A percentile compares a stretch with the other conserved stretches of the same genome.
Conservation (phyloP, 2,329 filamentous ascomycete species). For the Fusarium sp. region DNA sequence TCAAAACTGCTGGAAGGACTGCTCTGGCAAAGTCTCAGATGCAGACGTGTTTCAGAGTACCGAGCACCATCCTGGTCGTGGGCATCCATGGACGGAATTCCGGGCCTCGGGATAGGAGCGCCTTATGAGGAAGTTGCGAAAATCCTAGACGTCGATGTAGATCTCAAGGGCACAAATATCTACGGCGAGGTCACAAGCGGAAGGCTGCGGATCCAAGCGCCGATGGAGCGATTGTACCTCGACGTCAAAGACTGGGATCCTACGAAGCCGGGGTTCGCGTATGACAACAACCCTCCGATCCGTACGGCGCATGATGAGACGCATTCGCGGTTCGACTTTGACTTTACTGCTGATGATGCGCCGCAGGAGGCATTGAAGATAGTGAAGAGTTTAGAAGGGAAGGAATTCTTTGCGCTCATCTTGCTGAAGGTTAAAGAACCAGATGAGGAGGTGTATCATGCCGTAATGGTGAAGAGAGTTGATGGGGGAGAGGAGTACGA, state of each 20-base stretch:
- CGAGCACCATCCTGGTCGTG: background rate
- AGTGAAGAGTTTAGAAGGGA: background rate
- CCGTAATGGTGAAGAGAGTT: background rate
- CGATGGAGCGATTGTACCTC: background rate
- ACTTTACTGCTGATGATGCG: background rate
- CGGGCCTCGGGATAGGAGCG: rapidly evolving
- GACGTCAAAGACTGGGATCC: background rate
- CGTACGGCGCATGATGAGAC: background rate
- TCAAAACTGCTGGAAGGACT: background rate
- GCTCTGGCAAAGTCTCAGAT: background rate
- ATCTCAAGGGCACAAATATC: background rate
- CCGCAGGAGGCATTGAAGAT: background rate
- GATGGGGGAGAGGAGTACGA: background rate
- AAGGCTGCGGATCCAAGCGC: background rate
- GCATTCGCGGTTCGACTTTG: background rate
- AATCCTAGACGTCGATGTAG: background rate
- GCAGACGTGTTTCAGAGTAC: background rate
- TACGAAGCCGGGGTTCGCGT: background rate
- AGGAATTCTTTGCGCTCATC: background rate
- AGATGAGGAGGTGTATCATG: background rate
- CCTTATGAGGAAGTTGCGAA: background rate
- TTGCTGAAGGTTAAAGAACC: background rate
- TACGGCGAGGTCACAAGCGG: background rate
- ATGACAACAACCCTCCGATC: background rate
- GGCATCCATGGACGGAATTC: background rate